Base-by-base conservation (phyloP, 345 rosid species). In the Pistacia integerrima region DNA sequence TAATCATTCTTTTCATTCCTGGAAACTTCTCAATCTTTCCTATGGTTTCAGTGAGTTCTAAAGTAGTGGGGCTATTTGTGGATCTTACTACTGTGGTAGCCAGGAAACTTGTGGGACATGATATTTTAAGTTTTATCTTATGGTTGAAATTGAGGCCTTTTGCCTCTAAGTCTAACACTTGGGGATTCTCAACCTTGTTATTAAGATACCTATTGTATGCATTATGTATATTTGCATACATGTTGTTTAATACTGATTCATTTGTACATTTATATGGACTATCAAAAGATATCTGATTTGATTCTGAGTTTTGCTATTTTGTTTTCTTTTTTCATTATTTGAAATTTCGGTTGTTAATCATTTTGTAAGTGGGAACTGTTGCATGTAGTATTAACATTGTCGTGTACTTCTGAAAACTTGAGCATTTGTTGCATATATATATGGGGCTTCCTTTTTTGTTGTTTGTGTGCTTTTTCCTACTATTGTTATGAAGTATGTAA, bases 271-370 rank as follows among this genome's bases (percentile, higher is more conserved):
- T 61, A 55, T 74, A 58, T 58, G 12, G 57, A 46, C 38, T 18
- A 52, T 63, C 55, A 69, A 38, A 78, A 63, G 82, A 38, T 57
- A 10, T 41, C n/a, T 56, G 20, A 16, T 28, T 18, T 33, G 10
- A 28, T 35, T 55, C 17, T 25, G 28, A 8, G 1, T 13, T 48
- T 64, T 4, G 5, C 8, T 64, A 2, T 10, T 64, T 64, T 7
- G 6, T 0, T 16, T 2, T 13, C 13, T 0, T 1, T 25, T 67
- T 67, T 25, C 9, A 0, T 13, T 49, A 6, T 68, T 22, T 25
- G 8, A 49, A 67, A 67, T 48, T 12, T 63, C 7, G 6, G 17
- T 54, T 18, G 5, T 14, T 49, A 3, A 25, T 68, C 22, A 22
- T 20, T 48, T 7, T 11, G 11, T 25, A 13, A 49, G 11, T 49